Evolutionary conservation across 2,329 filamentous ascomycete species (phyloP), one percentile per base, ranked within the genome.

Genomic region (Lecanoromycetidae sp.): DNA sequence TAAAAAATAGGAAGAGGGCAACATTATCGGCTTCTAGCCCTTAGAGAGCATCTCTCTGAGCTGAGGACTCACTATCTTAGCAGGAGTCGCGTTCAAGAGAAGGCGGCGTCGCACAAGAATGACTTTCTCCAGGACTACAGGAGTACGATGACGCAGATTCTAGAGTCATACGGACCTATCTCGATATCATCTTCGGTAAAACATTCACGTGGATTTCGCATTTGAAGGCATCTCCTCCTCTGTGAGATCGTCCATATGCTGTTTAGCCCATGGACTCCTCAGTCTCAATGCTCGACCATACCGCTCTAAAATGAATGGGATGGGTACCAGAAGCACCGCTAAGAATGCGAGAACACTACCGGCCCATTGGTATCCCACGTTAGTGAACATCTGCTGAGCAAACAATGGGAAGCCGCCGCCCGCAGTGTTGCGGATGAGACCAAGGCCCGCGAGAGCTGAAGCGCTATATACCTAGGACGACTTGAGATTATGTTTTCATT

Each of bases 371-470:
- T 65, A 59, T 1, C 65, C 65, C 12, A 65, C 46, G 1, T 57
- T 57, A 3, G 57, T 35, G 35, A 62, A 65, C 51, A 68, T 62
- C 12, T 57, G 56, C 2, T 56, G 53, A 2, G 61, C 62, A 53
- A 66, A 67, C 10, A 67, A 52, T 0, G 65, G 65, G 34, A 69
- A 64, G 0, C 58, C 60, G 0, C 62, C 67, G 5, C 66, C 67
- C 4, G 62, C 62, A 1, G 62, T 49, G 38, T 64, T 65, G 2
- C 66, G 58, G 27, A 69, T 57, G 23, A 70, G 58, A 2, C 60
- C 62, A 13, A 66, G 64, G 2, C 63, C 66, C 3, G 68, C 68
- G 13, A 69, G 55, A 0, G 64, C 68, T 3, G 60, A 65, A 4
- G 67, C 67, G 4, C 32, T 46, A 32, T 46, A 52, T 25, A 49